A percentile compares a stretch with the other conserved stretches of the same genome.
These are phyloP conservation scores for Xylaria polymorpha DNA, from an alignment of 2,329 filamentous ascomycete genomes.

Conservation along the genomic window DNA sequence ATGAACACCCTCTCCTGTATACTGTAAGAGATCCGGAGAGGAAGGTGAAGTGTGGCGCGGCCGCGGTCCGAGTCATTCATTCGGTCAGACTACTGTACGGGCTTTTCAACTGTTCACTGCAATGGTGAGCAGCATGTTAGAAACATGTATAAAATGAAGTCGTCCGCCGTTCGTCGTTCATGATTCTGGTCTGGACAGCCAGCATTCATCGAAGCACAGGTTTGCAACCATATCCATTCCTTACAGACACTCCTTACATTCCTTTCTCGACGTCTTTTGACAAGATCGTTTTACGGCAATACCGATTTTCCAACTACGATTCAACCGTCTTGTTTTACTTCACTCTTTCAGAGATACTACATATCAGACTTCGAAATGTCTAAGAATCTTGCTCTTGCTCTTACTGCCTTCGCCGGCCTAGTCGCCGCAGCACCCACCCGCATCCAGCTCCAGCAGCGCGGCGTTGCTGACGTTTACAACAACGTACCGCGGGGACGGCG, in stretches of 20 bases:
- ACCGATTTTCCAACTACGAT: conserved; percentile 9
- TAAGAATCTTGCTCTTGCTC: conserved; percentile 12
- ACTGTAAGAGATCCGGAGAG: too few relatives aligned
- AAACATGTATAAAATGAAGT: conserved; percentile 22
- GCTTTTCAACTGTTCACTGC: neutral
- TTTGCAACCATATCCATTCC: conserved; percentile 16
- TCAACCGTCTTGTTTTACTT: neutral
- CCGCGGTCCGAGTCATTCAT: neutral
- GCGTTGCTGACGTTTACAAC: conserved; percentile 27
- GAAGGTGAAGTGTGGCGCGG: too few relatives aligned
- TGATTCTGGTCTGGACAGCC: conserved; percentile 12
- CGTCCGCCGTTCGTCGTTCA: conserved; percentile 1
- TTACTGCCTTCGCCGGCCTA: conserved; percentile 27
- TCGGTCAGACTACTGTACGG: too few relatives aligned
- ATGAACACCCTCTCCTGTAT: too few relatives aligned
- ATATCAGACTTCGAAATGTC: conserved; percentile 24
- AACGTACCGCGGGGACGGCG: conserved; percentile 34
- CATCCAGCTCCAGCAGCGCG: conserved; percentile 14
- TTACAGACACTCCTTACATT: conserved; percentile 20
- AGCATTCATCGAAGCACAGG: conserved; percentile 17
- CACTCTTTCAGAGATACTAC: neutral
- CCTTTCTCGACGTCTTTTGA: conserved; percentile 17
- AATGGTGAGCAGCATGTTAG: neutral
- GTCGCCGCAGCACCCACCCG: conserved; percentile 26
- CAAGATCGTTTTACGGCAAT: neutral